Base-by-base conservation (phyloP, 768 basidiomycete species). In the Naganishia antarctica region DNA sequence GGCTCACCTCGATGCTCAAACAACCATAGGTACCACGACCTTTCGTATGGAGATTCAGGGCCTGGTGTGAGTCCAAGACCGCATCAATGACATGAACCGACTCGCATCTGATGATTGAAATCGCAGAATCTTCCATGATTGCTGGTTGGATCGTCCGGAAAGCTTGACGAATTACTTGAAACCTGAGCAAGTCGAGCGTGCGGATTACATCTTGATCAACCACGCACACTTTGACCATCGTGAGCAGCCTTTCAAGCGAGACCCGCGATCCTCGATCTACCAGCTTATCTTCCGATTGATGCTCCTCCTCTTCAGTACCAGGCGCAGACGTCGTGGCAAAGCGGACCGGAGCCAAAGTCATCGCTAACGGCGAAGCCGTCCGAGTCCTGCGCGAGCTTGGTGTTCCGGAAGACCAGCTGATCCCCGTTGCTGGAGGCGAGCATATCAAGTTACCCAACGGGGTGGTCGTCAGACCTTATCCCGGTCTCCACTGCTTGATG, bases 71-170 rank as follows among this genome's bases (percentile, higher is more conserved):
- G 37, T 40, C 16, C 37, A 40, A 40, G 37, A 16, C 16, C 37
- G 37, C 37, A 40, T 40, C 37, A 40, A 40, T 8, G 8, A 40
- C 37, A 40, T 16, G 37, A 40, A 16, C 37, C 37, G 37, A 16
- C 37, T 8, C 37, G 37, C 37, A 40, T 40, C 37, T 40, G 37
- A 40, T 40, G 37, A 16, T 40, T 40, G 37, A 40, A 40, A 40
- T 40, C 37, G 37, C 46, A 48, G 46, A 28, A 48, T 48, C n/a
- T 48, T 48, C 46, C 46, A 48, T 48, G 46, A 48, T 48, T 21
- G n/a, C 26, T 48, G 46, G 46, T 48, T 48, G 46, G 46, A 48
- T 21, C 46, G 46, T 21, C 46, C 46, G 46, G 26, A 28, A 21
- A 48, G 26, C 26, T 21, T 48, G 26, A 21, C 46, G 26, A 48